phyloP scores from a whole-genome alignment of 306 rosid species.

The Trifolium dubium region DNA sequence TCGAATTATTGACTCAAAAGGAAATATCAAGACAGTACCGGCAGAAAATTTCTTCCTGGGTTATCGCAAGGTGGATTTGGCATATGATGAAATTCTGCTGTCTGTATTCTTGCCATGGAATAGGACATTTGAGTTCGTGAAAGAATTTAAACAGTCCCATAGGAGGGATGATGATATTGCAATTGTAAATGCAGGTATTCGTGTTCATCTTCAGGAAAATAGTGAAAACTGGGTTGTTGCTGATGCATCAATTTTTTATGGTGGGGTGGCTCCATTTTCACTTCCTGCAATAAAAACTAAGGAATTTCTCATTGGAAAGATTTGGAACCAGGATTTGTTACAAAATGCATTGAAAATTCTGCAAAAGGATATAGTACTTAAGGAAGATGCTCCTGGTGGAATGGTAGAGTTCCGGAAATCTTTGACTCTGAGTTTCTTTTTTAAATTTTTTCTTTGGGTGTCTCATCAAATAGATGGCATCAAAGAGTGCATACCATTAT shows the following conservation, averaged over 20 bases:
- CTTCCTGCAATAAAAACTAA: slow-evolving; percentile 70
- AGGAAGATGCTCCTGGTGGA: slow-evolving; percentile 90
- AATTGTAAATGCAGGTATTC: slow-evolving; percentile 91
- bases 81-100: slow-evolving; percentile 71
- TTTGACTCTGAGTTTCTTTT: slow-evolving; percentile 81
- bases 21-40: slow-evolving; percentile 60
- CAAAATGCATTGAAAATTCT: slow-evolving; percentile 67
- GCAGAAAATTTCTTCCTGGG: slow-evolving; percentile 87
- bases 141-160: slow-evolving; percentile 95
- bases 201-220: slow-evolving; percentile 68
- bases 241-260: slow-evolving; percentile 85
- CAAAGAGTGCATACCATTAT: slow-evolving; percentile 56
- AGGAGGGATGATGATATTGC: slow-evolving; percentile 99
- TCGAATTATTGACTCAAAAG: slow-evolving; percentile 70
- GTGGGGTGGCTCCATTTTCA: slow-evolving; percentile 90
- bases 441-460: slow-evolving; percentile 92
- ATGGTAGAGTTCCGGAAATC: slow-evolving; percentile 95
- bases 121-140: slow-evolving; percentile 79
- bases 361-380: slow-evolving; percentile 63
- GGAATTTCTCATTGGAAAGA: slow-evolving; percentile 75
- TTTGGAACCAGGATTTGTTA: slow-evolving; percentile 75
- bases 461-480: slow-evolving; percentile 71
- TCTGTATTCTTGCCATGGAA: slow-evolving; percentile 94
- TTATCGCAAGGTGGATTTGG: slow-evolving; percentile 90
- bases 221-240: slow-evolving; percentile 61